Percentiles rank a stretch among this genome's conserved stretches.
These are phyloP conservation scores for Elongisporangium prolatum DNA, from an alignment of 352 stramenopile genomes.

Conservation along the genomic window DNA sequence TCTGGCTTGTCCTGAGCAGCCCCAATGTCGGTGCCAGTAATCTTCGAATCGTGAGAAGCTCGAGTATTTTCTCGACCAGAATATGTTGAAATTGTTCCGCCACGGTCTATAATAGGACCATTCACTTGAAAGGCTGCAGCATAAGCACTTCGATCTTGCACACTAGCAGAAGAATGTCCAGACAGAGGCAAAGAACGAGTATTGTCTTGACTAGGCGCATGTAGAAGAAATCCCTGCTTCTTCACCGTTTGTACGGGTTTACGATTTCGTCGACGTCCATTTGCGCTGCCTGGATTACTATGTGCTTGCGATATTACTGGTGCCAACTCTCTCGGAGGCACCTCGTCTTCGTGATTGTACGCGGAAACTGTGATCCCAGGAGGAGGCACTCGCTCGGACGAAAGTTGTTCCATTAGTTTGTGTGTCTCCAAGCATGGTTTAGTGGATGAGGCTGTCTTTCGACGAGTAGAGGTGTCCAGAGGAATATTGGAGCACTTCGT, in stretches of 20 bases:
- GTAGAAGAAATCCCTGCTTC: neutral
- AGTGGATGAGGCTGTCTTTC: neutral
- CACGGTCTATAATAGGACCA: neutral
- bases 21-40: neutral
- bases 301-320: neutral
- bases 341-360: neutral
- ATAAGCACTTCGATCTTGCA: neutral
- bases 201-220: neutral
- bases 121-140: neutral
- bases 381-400: neutral
- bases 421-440: neutral
- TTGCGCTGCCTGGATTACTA: neutral
- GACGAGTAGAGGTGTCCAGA: neutral
- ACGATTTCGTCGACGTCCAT: constrained; percentile 23
- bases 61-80: neutral
- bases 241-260: constrained; percentile 30
- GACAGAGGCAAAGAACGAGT: neutral
- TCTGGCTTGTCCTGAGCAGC: neutral
- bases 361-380: neutral
- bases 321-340: neutral
- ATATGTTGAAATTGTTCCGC: neutral
- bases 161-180: neutral
- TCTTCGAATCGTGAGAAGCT: neutral
- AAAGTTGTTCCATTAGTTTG: neutral
- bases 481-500: neutral